A percentile compares a stretch with the other conserved stretches of the same genome.
These are phyloP conservation scores for Penicillium verrucosum DNA, from an alignment of 2,329 filamentous ascomycete species.

Conservation along the genomic window DNA sequence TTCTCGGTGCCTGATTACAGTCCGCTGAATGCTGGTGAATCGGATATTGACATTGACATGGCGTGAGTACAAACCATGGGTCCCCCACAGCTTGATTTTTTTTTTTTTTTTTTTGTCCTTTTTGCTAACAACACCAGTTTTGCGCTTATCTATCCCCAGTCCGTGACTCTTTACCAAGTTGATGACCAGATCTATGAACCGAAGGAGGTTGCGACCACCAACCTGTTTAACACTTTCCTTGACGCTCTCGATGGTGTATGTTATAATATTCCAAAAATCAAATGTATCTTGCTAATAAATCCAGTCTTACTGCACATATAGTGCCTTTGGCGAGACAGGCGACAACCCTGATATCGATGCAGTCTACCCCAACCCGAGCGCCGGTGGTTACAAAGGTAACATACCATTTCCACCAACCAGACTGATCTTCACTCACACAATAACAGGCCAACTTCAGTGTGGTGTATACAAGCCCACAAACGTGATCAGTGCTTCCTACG, in stretches of 20 bases:
- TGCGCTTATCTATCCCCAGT: slow-evolving; percentile 53
- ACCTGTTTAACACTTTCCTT: slow-evolving; percentile 48
- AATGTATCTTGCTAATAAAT: neutral
- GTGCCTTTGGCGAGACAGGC: slow-evolving; percentile 51
- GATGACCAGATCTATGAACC: slow-evolving; percentile 48
- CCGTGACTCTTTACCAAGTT: slow-evolving; percentile 50
- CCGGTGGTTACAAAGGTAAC: slow-evolving; percentile 51
- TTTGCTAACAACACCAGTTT: slow-evolving; percentile 22
- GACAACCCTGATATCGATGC: slow-evolving; percentile 50
- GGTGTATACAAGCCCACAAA: slow-evolving; percentile 54
- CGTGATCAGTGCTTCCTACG: slow-evolving; percentile 57
- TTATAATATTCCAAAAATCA: neutral
- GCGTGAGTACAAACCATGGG: slow-evolving; percentile 41
- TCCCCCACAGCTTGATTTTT: too few species aligned
- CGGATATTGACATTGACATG: slow-evolving; percentile 55
- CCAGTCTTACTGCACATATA: slow-evolving; percentile 51
- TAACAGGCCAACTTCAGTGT: slow-evolving; percentile 42
- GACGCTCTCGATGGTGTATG: slow-evolving; percentile 51
- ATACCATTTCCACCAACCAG: slow-evolving; percentile 34
- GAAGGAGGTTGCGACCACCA: slow-evolving; percentile 27
- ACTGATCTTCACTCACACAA: slow-evolving; percentile 17
- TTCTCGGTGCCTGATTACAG: slow-evolving; percentile 36
- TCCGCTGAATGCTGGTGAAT: slow-evolving; percentile 44
- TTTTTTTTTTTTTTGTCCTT: too few species aligned
- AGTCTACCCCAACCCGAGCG: slow-evolving; percentile 48